Percentiles rank a stretch among this genome's conserved stretches.
phyloP scores from a whole-genome alignment of 2,329 filamentous ascomycete species.

The Colletotrichum liriopes region DNA sequence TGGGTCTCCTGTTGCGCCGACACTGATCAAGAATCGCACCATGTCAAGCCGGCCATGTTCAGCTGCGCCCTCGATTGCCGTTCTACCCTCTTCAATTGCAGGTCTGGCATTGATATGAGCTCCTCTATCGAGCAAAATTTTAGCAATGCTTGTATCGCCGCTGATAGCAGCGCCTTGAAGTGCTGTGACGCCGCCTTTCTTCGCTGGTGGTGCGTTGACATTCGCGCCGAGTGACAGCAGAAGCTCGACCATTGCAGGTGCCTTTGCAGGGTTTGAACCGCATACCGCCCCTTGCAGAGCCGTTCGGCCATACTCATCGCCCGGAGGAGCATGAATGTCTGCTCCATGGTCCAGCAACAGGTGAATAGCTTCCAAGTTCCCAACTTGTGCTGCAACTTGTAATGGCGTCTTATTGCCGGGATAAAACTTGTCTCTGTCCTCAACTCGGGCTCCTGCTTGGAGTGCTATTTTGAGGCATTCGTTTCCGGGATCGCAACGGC shows the following conservation, averaged over 20 bases:
- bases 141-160: neutral
- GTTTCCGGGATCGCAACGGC: fast-evolving
- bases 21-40: neutral
- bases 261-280: fast-evolving
- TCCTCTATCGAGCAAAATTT: neutral
- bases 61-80: conserved; percentile 15
- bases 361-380: neutral
- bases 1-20: neutral
- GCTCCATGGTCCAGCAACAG: neutral
- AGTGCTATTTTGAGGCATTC: neutral
- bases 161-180: neutral
- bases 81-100: neutral
- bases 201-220: neutral
- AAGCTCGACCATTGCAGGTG: neutral
- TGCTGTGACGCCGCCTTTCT: neutral
- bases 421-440: neutral
- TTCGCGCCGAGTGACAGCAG: neutral
- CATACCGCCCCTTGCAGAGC: neutral
- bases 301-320: neutral
- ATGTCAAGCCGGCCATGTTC: conserved; percentile 10
- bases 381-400: neutral
- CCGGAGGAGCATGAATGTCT: neutral
- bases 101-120: neutral
- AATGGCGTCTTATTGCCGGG: neutral
- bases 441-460: neutral